Base-by-base conservation (phyloP, 2,329 filamentous ascomycete species). In the Pyricularia sp. region DNA sequence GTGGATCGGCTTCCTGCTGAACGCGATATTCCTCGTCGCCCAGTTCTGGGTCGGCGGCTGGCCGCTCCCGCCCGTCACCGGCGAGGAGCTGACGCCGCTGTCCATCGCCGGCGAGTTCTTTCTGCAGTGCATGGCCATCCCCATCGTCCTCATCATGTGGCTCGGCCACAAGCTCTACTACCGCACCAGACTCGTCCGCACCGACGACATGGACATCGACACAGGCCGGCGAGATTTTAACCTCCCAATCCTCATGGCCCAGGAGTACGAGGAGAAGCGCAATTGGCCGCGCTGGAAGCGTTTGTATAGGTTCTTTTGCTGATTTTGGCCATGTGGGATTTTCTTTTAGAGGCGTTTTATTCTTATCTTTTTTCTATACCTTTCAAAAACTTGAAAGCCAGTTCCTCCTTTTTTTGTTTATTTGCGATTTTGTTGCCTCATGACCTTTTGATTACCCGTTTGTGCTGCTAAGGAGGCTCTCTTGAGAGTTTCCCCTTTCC, bases 21-120 rank as follows among this genome's bases (percentile, higher is more conserved):
- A 97, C 79, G 69, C 85, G 25, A 79, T 94, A 58, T 89, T 97
- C 33, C 84, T 97, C 31, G 77, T 91, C 64, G 92, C 92, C 1
- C 93, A 97, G 77, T 94, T 97, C 81, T 97, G 93, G 92, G 89
- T 91, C 66, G 92, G 91, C 31, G 88, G 92, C 4, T 93, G 89
- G 76, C 93, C 94, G 4, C 84, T 94, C 65, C 85, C 82, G 28
- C 89, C 86, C 75, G 74, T 10, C 9, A 26, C 23, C 11, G 59
- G 59, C 26, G 25, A 63, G 25, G 10, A 63, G 0, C 81, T 82
- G 77, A 81, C 81, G 0, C 63, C 74, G 1, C 77, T 82, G 9
- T 81, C 88, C 59, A 85, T 86, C 0, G 78, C 86, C 71, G 88
- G 83, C 72, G 59, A 64, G 58, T 96, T 94, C 79, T 97, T 97